Percentiles rank a stretch among this genome's conserved stretches.
Conservation (phyloP, 2,329 filamentous ascomycete genomes). For the Cercospora sojina region DNA sequence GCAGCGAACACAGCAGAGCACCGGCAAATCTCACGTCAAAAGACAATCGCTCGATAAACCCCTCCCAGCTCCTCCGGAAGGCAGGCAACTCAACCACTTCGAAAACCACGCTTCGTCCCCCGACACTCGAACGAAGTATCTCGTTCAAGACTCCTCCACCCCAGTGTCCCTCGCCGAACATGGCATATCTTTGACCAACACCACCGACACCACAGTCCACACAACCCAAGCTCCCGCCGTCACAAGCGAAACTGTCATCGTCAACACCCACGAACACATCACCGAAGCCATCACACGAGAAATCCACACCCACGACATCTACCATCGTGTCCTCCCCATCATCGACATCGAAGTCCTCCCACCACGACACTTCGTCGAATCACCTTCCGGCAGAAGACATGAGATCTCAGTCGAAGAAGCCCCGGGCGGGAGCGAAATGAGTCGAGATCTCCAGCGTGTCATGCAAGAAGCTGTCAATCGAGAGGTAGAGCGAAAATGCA, state of each 20-base stretch:
- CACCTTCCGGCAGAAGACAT: constrained; percentile 40
- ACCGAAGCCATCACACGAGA: constrained; percentile 53
- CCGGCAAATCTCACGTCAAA: background rate
- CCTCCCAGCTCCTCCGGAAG: background rate
- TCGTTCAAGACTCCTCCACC: constrained; percentile 17
- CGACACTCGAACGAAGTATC: background rate
- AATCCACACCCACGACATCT: constrained; percentile 55
- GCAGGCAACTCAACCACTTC: background rate
- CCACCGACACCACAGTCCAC: constrained; percentile 42
- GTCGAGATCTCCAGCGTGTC: constrained; percentile 33
- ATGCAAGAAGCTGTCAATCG: constrained; percentile 38
- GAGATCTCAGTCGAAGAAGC: constrained; percentile 48
- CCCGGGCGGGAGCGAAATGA: constrained; percentile 17
- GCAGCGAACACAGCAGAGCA: background rate
- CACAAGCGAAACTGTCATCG: constrained; percentile 50
- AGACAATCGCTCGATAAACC: background rate
- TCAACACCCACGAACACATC: constrained; percentile 47
- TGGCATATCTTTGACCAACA: constrained; percentile 32
- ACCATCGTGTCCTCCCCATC: constrained; percentile 55
- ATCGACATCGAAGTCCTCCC: constrained; percentile 55
- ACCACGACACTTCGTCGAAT: constrained; percentile 50
- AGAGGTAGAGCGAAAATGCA: constrained; percentile 25
- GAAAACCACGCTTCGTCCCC: background rate
- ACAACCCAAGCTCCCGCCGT: constrained; percentile 45
- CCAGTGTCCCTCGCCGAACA: constrained; percentile 16